Conservation (phyloP, 768 basidiomycete species). For the Tylopilus cervinicoccineus region DNA sequence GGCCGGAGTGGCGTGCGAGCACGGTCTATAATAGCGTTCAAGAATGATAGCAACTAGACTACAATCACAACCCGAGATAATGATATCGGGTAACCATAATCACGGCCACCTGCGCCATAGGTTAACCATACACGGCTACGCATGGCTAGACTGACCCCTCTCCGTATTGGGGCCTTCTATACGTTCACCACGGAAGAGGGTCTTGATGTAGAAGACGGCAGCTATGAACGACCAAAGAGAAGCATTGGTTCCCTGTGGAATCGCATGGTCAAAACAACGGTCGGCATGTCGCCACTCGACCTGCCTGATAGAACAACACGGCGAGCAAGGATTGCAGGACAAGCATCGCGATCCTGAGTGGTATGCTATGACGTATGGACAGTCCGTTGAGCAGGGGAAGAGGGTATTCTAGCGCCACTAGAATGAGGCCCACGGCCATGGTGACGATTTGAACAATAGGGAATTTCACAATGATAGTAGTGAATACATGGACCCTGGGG, state of each 20-base stretch:
- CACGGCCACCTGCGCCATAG: background rate
- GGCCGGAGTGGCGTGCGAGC: conserved; percentile 18
- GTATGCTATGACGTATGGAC: conserved; percentile 61
- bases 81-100: background rate
- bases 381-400: conserved; percentile 52
- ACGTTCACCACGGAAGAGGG: conserved; percentile 61
- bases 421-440: conserved; percentile 54
- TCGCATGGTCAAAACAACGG: background rate
- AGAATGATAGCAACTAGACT: background rate
- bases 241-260: conserved; percentile 74
- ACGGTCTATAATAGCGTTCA: background rate
- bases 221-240: conserved; percentile 79
- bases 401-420: conserved; percentile 72
- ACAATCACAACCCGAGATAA: background rate
- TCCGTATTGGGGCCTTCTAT: conserved; percentile 65
- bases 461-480: conserved; percentile 68
- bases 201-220: conserved; percentile 60
- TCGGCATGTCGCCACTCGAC: conserved; percentile 9
- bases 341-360: conserved; percentile 58
- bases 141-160: conserved; percentile 53
- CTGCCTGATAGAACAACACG: conserved; percentile 74
- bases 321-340: conserved; percentile 59
- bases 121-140: conserved; percentile 28
- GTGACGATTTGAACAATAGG: conserved; percentile 72
- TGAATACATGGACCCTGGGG: conserved; percentile 56